These are phyloP conservation scores for Stentor roeselii DNA, from an alignment of 73 alveolate genomes.

Conservation along the genomic window DNA sequence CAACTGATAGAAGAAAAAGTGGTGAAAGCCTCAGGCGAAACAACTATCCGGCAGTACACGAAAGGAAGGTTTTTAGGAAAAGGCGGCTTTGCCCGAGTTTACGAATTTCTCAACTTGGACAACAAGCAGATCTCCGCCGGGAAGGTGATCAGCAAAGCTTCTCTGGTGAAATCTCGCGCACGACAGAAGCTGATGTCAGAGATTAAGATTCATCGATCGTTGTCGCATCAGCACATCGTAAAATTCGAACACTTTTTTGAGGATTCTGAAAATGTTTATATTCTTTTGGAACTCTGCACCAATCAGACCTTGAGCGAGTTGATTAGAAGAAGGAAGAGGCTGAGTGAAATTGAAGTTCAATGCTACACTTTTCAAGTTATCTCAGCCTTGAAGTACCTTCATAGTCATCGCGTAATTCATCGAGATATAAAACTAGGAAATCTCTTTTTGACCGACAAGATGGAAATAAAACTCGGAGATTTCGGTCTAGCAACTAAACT, in stretches of 20 bases:
- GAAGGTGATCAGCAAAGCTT: conserved; percentile 83
- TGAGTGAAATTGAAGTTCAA: conserved; percentile 91
- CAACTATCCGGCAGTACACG: conserved; percentile 46
- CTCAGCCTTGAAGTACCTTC: conserved; percentile 72
- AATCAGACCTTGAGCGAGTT: conserved; percentile 82
- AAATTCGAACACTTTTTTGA: conserved; percentile 96
- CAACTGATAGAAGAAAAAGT: background rate
- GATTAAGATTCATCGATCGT: conserved; percentile 92
- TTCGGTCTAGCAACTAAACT: conserved; percentile 70
- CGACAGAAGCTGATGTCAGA: conserved; percentile 92
- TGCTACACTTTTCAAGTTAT: conserved; percentile 83
- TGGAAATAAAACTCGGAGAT: conserved; percentile 79
- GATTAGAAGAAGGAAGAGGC: conserved; percentile 85
- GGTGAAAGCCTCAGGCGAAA: conserved; percentile 40
- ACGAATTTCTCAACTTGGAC: conserved; percentile 72
- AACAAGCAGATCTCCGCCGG: conserved; percentile 73
- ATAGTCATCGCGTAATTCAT: conserved; percentile 67
- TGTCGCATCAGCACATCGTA: conserved; percentile 87
- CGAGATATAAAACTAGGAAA: conserved; percentile 81
- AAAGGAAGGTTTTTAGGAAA: conserved; percentile 81
- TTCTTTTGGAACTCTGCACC: conserved; percentile 87
- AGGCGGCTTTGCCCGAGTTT: conserved; percentile 97
- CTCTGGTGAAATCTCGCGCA: conserved; percentile 85
- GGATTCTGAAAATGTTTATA: conserved; percentile 89
- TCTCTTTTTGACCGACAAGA: conserved; percentile 63